These are phyloP conservation scores for Erodium maritimum DNA, from an alignment of 345 rosid species.

Conservation along the genomic window DNA sequence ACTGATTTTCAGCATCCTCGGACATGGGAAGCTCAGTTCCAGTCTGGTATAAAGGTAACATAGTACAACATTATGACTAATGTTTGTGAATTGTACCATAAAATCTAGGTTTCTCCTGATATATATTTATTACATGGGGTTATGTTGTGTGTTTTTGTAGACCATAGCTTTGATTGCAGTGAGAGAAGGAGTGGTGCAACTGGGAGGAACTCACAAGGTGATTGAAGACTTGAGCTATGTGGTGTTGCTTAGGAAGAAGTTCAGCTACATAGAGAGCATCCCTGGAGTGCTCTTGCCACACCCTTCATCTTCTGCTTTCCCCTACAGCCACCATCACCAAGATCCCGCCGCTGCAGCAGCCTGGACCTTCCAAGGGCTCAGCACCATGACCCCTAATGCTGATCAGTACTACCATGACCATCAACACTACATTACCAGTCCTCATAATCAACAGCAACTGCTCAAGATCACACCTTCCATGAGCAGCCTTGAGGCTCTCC, in stretches of 20 bases:
- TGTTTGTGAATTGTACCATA: not conserved
- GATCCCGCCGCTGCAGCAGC: slow-evolving; percentile 28
- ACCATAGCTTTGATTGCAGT: slow-evolving; percentile 94
- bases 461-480: slow-evolving; percentile 75
- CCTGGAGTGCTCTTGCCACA: slow-evolving; percentile 93
- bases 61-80: too few relatives aligned
- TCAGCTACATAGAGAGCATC: slow-evolving; percentile 83
- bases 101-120: not conserved
- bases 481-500: slow-evolving; percentile 96
- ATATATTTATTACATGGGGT: slow-evolving; percentile 4
- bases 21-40: slow-evolving; percentile 99
- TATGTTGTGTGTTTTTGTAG: slow-evolving; percentile 29
- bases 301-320: slow-evolving; percentile 70
- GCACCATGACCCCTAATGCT: too few relatives aligned
- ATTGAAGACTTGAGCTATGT: slow-evolving; percentile 81
- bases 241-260: slow-evolving; percentile 63
- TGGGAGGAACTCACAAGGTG: slow-evolving; percentile 81
- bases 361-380: slow-evolving; percentile 38
- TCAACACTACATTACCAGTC: slow-evolving; percentile 11
- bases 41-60: slow-evolving; percentile 78
- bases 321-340: slow-evolving; percentile 28
- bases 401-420: slow-evolving; percentile 8
- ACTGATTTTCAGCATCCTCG: slow-evolving; percentile 56
- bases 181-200: slow-evolving; percentile 93
- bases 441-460: slow-evolving; percentile 10